Base-by-base conservation (phyloP, 2,329 filamentous ascomycete genomes). In the Coniosporium tulheliwenetii region DNA sequence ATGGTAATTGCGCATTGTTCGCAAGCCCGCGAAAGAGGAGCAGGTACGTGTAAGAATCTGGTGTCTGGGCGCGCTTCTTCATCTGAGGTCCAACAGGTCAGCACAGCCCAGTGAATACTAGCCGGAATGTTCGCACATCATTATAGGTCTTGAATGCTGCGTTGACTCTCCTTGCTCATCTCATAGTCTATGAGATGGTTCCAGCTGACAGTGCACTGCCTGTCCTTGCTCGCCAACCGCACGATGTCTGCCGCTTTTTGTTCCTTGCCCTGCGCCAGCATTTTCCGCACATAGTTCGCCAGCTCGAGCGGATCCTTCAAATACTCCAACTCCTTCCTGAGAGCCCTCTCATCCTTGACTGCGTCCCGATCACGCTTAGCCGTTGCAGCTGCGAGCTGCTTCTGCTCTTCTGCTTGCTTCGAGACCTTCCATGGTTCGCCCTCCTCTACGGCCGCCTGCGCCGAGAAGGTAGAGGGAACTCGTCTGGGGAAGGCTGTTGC, bases 51-150 rank as follows among this genome's bases (percentile, higher is more conserved):
- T 80, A 74, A 3, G 76, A 72, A 55, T 87, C 89, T 1, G 91
- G 89, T 19, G 73, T 67, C 51, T 93, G 81, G 5, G 70, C 79
- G 45, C 86, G 74, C 64, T 96, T 96, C 65, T 96, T 98, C 89
- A 98, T 96, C 81, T 85, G 49, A 7, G 19, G 19, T 26, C 19
- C 4, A 26, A 26, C 19, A 26, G 7, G 19, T 26, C 19, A 26
- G 19, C 19, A 7, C 19, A 26, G 19, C 19, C 19, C 19, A 26
- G 19, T 26, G 19, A 26, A 26, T 26, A 26, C 19, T 26, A 26
- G 19, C 7, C 19, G 19, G 19, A 26, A 26, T 26, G 19, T 26
- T 44, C 67, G 46, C 58, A 83, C 81, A 59, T 96, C 89, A 58
- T 95, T 94, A 64, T 78, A 95, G n/a, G 85, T 66, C 61, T 82